phyloP scores from a whole-genome alignment of 257 asterid genomes.

The Galeopsis tetrahit region DNA sequence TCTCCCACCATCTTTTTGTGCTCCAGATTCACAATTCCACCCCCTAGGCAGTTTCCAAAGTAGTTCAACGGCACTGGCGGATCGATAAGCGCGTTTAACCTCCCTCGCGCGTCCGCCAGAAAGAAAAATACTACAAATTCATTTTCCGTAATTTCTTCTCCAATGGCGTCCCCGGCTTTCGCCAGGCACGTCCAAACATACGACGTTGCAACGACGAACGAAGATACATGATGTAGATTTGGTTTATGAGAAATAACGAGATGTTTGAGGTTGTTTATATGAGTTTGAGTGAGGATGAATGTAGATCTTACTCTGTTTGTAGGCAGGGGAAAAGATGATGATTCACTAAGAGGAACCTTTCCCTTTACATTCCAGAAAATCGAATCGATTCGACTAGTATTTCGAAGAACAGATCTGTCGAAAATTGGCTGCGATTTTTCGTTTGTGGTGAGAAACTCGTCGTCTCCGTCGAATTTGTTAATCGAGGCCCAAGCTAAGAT shows the following conservation, averaged over 20 bases:
- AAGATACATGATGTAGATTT: slow-evolving; percentile 31
- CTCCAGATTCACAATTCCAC: slow-evolving; percentile 14
- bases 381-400: not conserved
- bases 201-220: slow-evolving; percentile 39
- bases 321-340: slow-evolving; percentile 14
- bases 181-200: slow-evolving; percentile 45
- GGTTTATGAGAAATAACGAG: slow-evolving; percentile 22
- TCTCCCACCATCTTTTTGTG: slow-evolving; percentile 37
- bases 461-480: slow-evolving; percentile 28
- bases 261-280: slow-evolving; percentile 35
- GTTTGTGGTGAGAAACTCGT: slow-evolving; percentile 12
- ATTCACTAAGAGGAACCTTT: not conserved
- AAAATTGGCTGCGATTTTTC: slow-evolving; percentile 32
- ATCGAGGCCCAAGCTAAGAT: slow-evolving; percentile 52
- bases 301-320: slow-evolving; percentile 27
- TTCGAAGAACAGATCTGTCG: slow-evolving; percentile 13
- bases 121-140: slow-evolving; percentile 2
- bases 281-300: slow-evolving; percentile 10
- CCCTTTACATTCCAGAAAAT: not conserved
- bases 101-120: slow-evolving; percentile 38
- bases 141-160: not conserved
- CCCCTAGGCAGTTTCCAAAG: slow-evolving; percentile 47
- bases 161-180: slow-evolving; percentile 30
- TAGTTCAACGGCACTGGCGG: slow-evolving; percentile 39
- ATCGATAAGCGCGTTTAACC: slow-evolving; percentile 20